A percentile compares a stretch with the other conserved stretches of the same genome.
These are phyloP conservation scores for Flaveria ramosissima DNA, from an alignment of 129 eudicot genomes.

Conservation along the genomic window DNA sequence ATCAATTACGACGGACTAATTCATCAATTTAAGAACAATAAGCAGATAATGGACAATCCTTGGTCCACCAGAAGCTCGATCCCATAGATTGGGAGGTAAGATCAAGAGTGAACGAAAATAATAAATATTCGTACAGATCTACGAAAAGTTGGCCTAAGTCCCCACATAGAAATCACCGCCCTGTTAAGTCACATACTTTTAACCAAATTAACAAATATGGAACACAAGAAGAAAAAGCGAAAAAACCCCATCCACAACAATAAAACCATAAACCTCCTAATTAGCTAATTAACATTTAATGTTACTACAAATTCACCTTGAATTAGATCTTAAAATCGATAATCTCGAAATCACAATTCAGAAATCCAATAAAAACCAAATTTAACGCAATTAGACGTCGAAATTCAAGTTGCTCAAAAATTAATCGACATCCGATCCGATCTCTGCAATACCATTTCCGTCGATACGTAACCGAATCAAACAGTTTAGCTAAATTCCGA, in stretches of 20 bases:
- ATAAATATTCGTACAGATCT: slow-evolving; percentile 32
- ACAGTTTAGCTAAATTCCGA: slow-evolving; percentile 21
- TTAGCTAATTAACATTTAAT: slow-evolving; percentile 16
- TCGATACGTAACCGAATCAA: not conserved
- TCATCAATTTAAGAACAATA: not conserved
- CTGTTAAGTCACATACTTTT: slow-evolving; percentile 27
- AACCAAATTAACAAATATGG: slow-evolving; percentile 15
- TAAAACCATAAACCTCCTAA: slow-evolving; percentile 28
- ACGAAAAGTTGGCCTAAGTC: slow-evolving; percentile 28
- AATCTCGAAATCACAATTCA: not conserved
- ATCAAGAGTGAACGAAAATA: slow-evolving; percentile 1
- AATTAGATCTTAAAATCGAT: slow-evolving; percentile 19
- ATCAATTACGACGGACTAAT: slow-evolving; percentile 8
- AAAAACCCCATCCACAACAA: slow-evolving; percentile 35
- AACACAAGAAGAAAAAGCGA: slow-evolving; percentile 15
- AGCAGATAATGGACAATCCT: not conserved
- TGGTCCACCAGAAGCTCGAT: slow-evolving; percentile 18
- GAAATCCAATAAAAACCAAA: not conserved
- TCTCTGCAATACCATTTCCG: slow-evolving; percentile 23
- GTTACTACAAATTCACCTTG: slow-evolving; percentile 10
- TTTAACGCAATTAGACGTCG: slow-evolving; percentile 22
- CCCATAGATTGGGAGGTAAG: slow-evolving; percentile 32
- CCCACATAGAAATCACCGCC: slow-evolving; percentile 39
- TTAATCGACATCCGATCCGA: slow-evolving; percentile 37
- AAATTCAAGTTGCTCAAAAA: not conserved